Conservation (phyloP, 306 rosid species). For the Lathyrus sativus region DNA sequence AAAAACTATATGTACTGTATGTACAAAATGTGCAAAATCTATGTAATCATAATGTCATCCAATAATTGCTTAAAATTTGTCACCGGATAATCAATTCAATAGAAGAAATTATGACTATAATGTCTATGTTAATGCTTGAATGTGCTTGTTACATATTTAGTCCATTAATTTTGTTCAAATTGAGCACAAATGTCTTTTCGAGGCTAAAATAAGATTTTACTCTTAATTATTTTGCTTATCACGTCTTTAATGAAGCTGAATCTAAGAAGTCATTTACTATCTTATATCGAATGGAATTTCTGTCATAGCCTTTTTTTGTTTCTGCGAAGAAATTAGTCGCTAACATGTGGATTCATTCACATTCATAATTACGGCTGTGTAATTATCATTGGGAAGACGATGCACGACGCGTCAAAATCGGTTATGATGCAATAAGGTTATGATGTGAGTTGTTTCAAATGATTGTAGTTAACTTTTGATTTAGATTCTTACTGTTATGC, state of each 20-base stretch:
- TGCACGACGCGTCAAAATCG: too few species aligned
- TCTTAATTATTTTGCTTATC: too few species aligned
- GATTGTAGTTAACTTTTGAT: too few species aligned
- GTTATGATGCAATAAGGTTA: too few species aligned
- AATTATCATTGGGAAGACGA: too few species aligned
- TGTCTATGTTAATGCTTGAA: neutral
- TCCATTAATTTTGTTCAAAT: neutral
- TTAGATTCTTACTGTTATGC: constrained; percentile 45
- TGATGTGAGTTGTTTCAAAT: too few species aligned
- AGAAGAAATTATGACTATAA: neutral
- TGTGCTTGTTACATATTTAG: neutral
- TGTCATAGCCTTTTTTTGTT: neutral
- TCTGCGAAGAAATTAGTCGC: neutral
- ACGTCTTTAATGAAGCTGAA: too few species aligned
- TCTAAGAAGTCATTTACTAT: too few species aligned
- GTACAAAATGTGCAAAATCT: constrained; percentile 28
- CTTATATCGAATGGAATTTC: too few species aligned
- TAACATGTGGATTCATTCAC: too few species aligned
- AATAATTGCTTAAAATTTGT: neutral
- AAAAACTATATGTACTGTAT: neutral
- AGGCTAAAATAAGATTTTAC: neutral
- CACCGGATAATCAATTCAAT: neutral
- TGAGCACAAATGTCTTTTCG: neutral
- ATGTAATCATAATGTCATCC: constrained; percentile 23
- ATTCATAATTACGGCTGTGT: too few species aligned